Evolutionary conservation across 2,329 filamentous ascomycete genomes (phyloP), one percentile per base, ranked within the genome.

Genomic region (Thermoascus crustaceus): DNA sequence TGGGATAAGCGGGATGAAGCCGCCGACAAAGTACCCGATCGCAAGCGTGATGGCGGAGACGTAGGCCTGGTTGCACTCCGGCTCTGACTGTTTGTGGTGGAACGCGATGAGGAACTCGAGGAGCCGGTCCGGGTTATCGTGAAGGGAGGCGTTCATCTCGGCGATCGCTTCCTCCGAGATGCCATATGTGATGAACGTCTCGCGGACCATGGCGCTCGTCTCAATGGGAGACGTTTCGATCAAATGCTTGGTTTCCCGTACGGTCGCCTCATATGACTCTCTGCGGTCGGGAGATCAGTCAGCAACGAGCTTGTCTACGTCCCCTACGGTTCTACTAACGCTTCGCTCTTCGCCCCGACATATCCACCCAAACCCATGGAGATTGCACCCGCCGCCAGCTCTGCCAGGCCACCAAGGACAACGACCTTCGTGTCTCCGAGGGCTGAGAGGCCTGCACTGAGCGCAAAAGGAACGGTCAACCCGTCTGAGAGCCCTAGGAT

Each of bases 401-500:
- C 82, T 3, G 82, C 82, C 18, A 85, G 66, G 4, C 82, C 82
- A 35, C 79, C 82, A 44, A 82, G 76, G 40, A 89, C 75, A 44
- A 82, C 78, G 4, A 81, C 72, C 31, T 69, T 72, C 21, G 76
- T 78, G 53, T 75, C 69, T n/a, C 78, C 78, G 30, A 82, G 64
- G 2, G 63, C 64, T 5, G 55, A 62, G 32, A 88, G 68, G 8
- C 83, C 83, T 0, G 84, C 83, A 0, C 81, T 86, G 23, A 88
- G 67, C 8, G 83, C 83, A 48, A 88, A 88, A 0, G 83, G 83
- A 0, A 88, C 83, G 0, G 83, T 88, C 46, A 88, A 69, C 9
- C 83, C 83, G 52, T 88, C 83, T 0, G 82, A 80, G 47, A 87
- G 78, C 35, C 83, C 83, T 46, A 88, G 79, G 40, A 83, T 85